phyloP scores from a whole-genome alignment of 495 filamentous ascomycete species.

The Tuber melanosporum region DNA sequence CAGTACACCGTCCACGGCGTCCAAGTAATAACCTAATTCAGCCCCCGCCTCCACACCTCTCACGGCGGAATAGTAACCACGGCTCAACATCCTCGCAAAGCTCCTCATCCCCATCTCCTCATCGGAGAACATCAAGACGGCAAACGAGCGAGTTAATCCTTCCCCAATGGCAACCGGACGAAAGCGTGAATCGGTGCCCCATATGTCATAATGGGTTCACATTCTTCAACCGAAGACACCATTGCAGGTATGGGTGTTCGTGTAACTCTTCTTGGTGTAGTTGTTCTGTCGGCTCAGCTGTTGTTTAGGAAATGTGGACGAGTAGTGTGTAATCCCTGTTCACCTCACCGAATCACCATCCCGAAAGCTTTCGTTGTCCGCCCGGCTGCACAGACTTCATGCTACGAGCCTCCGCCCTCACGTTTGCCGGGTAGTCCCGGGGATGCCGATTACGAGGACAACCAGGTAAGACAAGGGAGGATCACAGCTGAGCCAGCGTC shows the following conservation, averaged over 20 bases:
- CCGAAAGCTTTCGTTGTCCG: conserved; percentile 88
- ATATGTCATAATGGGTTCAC: conserved; percentile 72
- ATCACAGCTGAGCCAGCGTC: background rate
- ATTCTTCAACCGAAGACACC: conserved; percentile 85
- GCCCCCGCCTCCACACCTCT: conserved; percentile 6
- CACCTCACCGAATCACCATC: conserved; percentile 91
- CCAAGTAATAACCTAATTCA: background rate
- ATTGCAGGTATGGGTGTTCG: conserved; percentile 59
- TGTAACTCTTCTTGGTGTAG: conserved; percentile 5
- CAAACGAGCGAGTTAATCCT: conserved; percentile 25
- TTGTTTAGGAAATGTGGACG: conserved; percentile 75
- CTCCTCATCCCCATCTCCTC: conserved; percentile 3
- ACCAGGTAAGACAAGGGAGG: background rate
- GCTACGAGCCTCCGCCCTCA: conserved; percentile 13
- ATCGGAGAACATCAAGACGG: conserved; percentile 1
- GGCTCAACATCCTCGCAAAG: conserved; percentile 1
- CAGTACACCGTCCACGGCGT: conserved; percentile 6
- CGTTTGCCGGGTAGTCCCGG: background rate
- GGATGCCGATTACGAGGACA: conserved; percentile 12
- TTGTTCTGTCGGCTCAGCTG: conserved; percentile 17
- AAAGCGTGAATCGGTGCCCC: conserved; percentile 68
- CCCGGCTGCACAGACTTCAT: conserved; percentile 52
- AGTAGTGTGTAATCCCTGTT: conserved; percentile 86
- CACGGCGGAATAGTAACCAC: background rate
- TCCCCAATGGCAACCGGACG: conserved; percentile 81